Evolutionary conservation across 2,329 filamentous ascomycete genomes (phyloP), one percentile per base, ranked within the genome.

Genomic region (Bipolaris zeicola): DNA sequence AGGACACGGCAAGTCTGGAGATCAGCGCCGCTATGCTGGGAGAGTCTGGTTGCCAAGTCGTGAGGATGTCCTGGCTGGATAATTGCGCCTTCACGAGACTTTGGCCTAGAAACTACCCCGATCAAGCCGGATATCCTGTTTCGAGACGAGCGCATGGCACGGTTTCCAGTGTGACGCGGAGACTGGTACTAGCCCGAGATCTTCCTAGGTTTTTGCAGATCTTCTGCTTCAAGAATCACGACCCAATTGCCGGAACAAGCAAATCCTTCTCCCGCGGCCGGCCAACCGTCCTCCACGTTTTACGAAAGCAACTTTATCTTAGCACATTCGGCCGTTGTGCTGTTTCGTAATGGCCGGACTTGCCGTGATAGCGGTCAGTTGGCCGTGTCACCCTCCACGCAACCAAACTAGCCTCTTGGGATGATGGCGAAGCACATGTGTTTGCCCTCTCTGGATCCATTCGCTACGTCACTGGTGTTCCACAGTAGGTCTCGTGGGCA

Each of bases 141-240:
- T 59, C 53, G 53, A 54, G 53, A 59, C 48, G 53, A 63, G 53
- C 46, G 34, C 50, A 38, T 47, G 22, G 52, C 41, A 14, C 22
- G 46, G 24, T 53, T 44, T 54, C 45, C 39, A 57, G 37, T 47
- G 36, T 31, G 31, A 28, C 51, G 50, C 44, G 48, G 45, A 47
- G 59, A 43, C 52, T 31, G 28, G 31, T 46, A 44, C 55, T 48
- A 48, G 41, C 50, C 61, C 55, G 51, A 53, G 4, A 52, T 57
- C 44, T 53, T 38, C 51, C 56, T 57, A 56, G 51, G 39, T 22
- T 18, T 7, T 8, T 50, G 58, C 53, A 50, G 58, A 63, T 61
- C 58, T 47, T n/a, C 31, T 49, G 42, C 46, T 47, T 47, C 54
- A 39, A 47, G 44, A 53, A 42, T 37, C 34, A 36, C 37, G 26